These are phyloP conservation scores for Mycena rebaudengoi DNA, from an alignment of 768 basidiomycete species.

Conservation along the genomic window DNA sequence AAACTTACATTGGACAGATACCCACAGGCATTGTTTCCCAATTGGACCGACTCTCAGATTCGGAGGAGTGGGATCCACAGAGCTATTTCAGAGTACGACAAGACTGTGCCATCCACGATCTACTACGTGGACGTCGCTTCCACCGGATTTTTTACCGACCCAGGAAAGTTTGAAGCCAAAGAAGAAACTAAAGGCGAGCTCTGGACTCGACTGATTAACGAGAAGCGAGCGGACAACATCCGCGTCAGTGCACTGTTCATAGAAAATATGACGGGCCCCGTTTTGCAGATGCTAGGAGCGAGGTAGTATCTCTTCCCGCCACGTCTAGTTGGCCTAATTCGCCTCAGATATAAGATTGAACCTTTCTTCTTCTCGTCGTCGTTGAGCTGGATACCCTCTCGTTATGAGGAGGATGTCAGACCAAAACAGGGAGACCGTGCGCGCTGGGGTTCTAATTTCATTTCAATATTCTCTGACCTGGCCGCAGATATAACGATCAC, in stretches of 20 bases:
- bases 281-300: slow-evolving; percentile 68
- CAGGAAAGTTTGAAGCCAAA: slow-evolving; percentile 28
- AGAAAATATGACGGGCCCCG: slow-evolving; percentile 58
- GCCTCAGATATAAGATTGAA: slow-evolving; percentile 61
- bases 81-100: slow-evolving; percentile 44
- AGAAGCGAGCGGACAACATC: slow-evolving; percentile 43
- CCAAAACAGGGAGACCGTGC: slow-evolving; percentile 59
- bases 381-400: slow-evolving; percentile 72
- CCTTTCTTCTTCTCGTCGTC: slow-evolving; percentile 76
- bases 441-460: slow-evolving; percentile 31
- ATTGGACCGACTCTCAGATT: slow-evolving; percentile 61
- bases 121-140: slow-evolving; percentile 52
- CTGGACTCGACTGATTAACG: slow-evolving; percentile 49
- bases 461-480: background rate
- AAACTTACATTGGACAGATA: too few species aligned
- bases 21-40: slow-evolving; percentile 60
- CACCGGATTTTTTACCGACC: slow-evolving; percentile 46
- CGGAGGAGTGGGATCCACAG: slow-evolving; percentile 48
- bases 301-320: slow-evolving; percentile 55
- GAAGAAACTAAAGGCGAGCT: slow-evolving; percentile 35
- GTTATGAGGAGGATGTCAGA: slow-evolving; percentile 61
- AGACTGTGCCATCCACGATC: slow-evolving; percentile 36
- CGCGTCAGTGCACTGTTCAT: slow-evolving; percentile 62
- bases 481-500: slow-evolving; percentile 63
- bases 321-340: slow-evolving; percentile 66